These are phyloP conservation scores for Chlorophyllum brunneum DNA, from an alignment of 768 basidiomycete genomes.

Conservation along the genomic window DNA sequence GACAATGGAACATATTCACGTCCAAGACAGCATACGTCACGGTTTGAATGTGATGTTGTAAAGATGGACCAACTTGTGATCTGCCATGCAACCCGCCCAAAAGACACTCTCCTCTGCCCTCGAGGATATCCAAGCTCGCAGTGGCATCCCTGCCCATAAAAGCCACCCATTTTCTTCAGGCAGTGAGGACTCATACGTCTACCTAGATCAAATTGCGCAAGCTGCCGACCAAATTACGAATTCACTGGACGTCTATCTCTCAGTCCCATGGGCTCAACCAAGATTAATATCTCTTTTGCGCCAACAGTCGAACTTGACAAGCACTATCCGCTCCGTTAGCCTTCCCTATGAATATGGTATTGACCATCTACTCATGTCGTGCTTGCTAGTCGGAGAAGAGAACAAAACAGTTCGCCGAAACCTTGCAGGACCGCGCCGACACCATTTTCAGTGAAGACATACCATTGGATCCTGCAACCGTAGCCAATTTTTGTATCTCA, in stretches of 20 bases:
- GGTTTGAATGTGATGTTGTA: background rate
- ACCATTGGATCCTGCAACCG: constrained; percentile 41
- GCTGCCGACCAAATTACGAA: constrained; percentile 48
- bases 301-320: constrained; percentile 53
- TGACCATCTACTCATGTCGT: constrained; percentile 17
- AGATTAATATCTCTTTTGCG: constrained; percentile 68
- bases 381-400: constrained; percentile 48
- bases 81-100: constrained; percentile 8
- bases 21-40: too few species aligned
- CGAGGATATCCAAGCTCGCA: constrained; percentile 5
- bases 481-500: constrained; percentile 56
- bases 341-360: background rate
- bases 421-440: constrained; percentile 42
- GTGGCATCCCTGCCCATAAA: constrained; percentile 25
- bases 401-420: constrained; percentile 43
- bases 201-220: constrained; percentile 38
- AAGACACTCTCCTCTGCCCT: constrained; percentile 7
- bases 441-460: constrained; percentile 61
- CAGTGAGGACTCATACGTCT: constrained; percentile 36
- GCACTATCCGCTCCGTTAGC: constrained; percentile 51
- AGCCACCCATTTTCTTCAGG: constrained; percentile 43
- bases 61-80: background rate
- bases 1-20: too few species aligned
- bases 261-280: constrained; percentile 52
- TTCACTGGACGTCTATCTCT: constrained; percentile 48